Evolutionary conservation across 192 early-diverging fungal genomes (phyloP), one percentile per base, ranked within the genome.

Genomic region (Funneliformis geosporum): DNA sequence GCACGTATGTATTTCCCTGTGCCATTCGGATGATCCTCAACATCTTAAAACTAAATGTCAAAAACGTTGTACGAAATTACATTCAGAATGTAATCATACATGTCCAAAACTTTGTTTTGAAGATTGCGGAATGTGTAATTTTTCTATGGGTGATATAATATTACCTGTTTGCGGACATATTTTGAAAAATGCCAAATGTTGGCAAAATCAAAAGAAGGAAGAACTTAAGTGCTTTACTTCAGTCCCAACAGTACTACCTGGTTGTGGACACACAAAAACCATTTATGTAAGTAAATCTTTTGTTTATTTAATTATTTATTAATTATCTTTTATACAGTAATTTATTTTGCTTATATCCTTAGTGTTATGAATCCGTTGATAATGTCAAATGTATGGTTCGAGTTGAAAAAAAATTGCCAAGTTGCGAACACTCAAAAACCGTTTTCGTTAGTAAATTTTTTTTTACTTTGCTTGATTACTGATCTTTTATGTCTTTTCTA

Each of bases 21-120:
- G 76, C 27, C 76, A 78, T 69, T 27, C 44, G 5, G 76, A 78
- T 67, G 65, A 78, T 67, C 73, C 69, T 6, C 77, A 80, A 0
- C 90, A 91, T 78, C 25, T 76, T 27, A 42, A 74, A 2, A 81
- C 86, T 39, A 80, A 55, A 43, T 90, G 89, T 75, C 73, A 74
- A 25, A 80, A 87, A 74, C 68, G 73, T 0, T 90, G 90, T 60
- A 40, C 79, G 7, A 79, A 86, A 23, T 80, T 89, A 25, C 81
- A 82, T 10, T 27, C 33, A 8, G 46, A 67, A 1, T 91, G 89
- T 71, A 60, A 69, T 5, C 90, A 90, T 79, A 79, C 82, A 3
- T 90, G 90, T 46, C 64, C 64, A 1, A 85, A 84, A 42, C 25
- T 27, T n/a, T 91, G 90, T 66, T 82, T 83, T 9, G 81, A 89